Evolutionary conservation across 23 red algal species (phyloP).

Genomic region (Gracilaria caudata): DNA sequence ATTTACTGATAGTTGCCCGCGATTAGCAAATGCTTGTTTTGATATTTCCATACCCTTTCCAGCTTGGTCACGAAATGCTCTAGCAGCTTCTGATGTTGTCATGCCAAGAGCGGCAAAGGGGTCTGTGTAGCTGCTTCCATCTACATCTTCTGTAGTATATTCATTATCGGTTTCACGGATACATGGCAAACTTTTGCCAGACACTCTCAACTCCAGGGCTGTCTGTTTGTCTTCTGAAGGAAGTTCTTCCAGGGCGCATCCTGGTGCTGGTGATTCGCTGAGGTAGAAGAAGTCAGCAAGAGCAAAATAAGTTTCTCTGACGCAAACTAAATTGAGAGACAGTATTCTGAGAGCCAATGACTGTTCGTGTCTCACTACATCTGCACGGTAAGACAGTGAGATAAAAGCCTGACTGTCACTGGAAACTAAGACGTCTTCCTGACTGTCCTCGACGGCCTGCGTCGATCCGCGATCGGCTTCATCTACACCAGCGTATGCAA

Average conservation of each 20-base stretch:
- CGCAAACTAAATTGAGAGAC: constrained; percentile 71
- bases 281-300: constrained; percentile 79
- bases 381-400: constrained; percentile 51
- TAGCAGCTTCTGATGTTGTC: constrained; percentile 73
- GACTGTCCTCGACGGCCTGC: not conserved
- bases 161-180: not conserved
- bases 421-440: not conserved
- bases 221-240: not conserved
- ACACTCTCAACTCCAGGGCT: not conserved
- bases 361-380: constrained; percentile 59
- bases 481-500: constrained; percentile 56
- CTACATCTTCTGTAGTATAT: not conserved
- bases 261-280: not conserved
- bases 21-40: constrained; percentile 59
- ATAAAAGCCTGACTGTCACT: constrained; percentile 41
- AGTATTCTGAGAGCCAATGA: constrained; percentile 65
- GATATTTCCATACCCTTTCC: constrained; percentile 69
- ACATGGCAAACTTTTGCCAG: not conserved
- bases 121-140: constrained; percentile 52
- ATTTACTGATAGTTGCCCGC: constrained; percentile 45
- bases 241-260: not conserved
- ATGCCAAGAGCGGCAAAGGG: constrained; percentile 75
- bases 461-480: not conserved
- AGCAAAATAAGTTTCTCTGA: constrained; percentile 77
- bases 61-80: constrained; percentile 63